Base-by-base conservation (phyloP, 2,329 filamentous ascomycete species). In the Boeremia lycopersici region DNA sequence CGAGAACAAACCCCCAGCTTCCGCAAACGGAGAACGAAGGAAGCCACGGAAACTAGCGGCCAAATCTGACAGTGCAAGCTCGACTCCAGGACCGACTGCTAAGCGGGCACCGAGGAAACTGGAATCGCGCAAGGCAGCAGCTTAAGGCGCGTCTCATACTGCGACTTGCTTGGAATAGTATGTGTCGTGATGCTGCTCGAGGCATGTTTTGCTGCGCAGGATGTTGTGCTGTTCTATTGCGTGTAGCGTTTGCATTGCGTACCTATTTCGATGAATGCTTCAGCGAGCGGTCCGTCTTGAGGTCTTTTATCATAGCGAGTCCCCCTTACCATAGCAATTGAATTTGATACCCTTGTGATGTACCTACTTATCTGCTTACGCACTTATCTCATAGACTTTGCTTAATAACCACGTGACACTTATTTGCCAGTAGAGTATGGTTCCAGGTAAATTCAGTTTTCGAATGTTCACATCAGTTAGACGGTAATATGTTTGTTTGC, bases 1-100 rank as follows among this genome's bases (percentile, higher is more conserved):
- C 23, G 62, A 69, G 41, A 65, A 63, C 10, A 64, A 58, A 11
- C 4, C 54, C 1, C 30, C 64, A 29, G 35, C 49, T n/a, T 35
- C 55, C 1, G n/a, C 57, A 11, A 48, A 60, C 6, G 43, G 40
- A 13, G 57, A 60, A 25, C 56, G 53, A 28, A 61, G 56, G 25
- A 71, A 70, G 48, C 69, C 68, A 1, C 66, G 67, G 23, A 72
- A 72, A 30, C 19, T 72, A 34, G 51, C 52, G 9, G 30, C 60
- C 3, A 68, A 61, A 38, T 54, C 49, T 31, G 49, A 48, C 9
- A 57, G 40, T 42, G 40, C 52, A 11, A 44, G 56, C 10, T 35
- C 62, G 6, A 54, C 11, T 35, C 36, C 35, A 28, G 36, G 38
- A 15, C 23, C 61, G 1, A 47, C 59, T 2, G 30, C 56, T 13